Base-by-base conservation (phyloP, 345 rosid species). In the Pistacia integerrima region DNA sequence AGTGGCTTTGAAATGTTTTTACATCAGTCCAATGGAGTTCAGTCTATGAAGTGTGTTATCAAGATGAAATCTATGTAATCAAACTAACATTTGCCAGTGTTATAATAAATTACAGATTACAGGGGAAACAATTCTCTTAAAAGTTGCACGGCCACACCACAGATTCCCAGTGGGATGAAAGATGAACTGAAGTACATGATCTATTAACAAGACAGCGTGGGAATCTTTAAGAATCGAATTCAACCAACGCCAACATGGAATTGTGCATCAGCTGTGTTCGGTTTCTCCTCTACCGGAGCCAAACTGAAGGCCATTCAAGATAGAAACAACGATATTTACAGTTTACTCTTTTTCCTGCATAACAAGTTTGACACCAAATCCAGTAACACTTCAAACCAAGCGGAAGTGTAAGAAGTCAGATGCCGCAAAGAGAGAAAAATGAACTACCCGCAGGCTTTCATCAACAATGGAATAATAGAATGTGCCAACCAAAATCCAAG, bases 231-330 rank as follows among this genome's bases (percentile, higher is more conserved):
- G 18, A 4, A 28, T 30, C 5, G 18, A 35, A 38, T 36, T 56
- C 11, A 0, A 5, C 12, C 18, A 11, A 70, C 20, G 49, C 71
- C 7, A 20, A 7, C 12, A 33, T 51, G 41, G 59, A 30, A 69
- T 33, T 28, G 44, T 12, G 8, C 18, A 44, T n/a, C 55, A 33
- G 41, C 22, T 49, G 13, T 17, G 51, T 8, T 30, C 36, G 28
- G 51, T 5, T 38, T 74, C 63, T 74, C 64, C 38, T 51, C 36
- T 6, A 64, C 8, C 41, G 13, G 25, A 38, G 8, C 44, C 71
- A 54, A 41, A 48, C 54, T 84, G 66, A 70, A 60, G 73, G 51
- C 78, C 83, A 75, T 77, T 84, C 80, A 79, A 74, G 12, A 79
- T 36, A 52, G 71, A 82, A 54, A 75, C 74, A 72, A 52, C 46